These are phyloP conservation scores for Jackrogersella minutella DNA, from an alignment of 495 filamentous ascomycete species.

Conservation along the genomic window DNA sequence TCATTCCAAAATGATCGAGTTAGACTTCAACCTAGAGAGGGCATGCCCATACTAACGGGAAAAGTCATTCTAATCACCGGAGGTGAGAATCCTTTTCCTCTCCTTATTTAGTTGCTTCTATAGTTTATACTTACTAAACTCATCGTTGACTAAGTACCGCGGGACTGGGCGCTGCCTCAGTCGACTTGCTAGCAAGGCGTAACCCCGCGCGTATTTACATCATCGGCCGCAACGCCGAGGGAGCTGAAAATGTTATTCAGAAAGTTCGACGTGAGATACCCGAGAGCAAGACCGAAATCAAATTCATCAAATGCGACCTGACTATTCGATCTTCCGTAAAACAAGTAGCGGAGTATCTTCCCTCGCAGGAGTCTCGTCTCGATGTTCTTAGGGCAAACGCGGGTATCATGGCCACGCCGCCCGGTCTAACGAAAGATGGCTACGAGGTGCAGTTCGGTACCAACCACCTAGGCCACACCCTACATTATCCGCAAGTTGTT, in stretches of 20 bases:
- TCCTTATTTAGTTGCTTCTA: background rate
- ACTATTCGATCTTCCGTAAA: background rate
- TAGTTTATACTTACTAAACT: background rate
- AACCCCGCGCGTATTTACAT: background rate
- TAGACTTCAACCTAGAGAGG: background rate
- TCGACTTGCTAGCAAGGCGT: background rate
- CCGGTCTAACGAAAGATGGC: slow-evolving; percentile 61
- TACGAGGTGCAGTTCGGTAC: slow-evolving; percentile 72
- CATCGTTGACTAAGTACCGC: background rate
- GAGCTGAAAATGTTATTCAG: background rate
- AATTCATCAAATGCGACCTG: background rate
- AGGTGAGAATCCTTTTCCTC: background rate
- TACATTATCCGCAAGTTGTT: background rate
- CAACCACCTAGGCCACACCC: slow-evolving; percentile 55
- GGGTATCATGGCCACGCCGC: slow-evolving; percentile 65
- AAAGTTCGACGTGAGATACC: background rate
- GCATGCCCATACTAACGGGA: background rate
- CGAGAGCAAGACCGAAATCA: background rate
- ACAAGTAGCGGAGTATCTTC: background rate
- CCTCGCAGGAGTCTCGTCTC: slow-evolving; percentile 34
- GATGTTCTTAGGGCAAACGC: slow-evolving; percentile 73
- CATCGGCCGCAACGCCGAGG: background rate
- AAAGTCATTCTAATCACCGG: background rate
- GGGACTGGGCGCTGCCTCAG: background rate
- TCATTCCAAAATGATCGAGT: background rate